Evolutionary conservation across 2,329 filamentous ascomycete genomes (phyloP), one percentile per base, ranked within the genome.

Genomic region (Ceratocystis diversiconidia): DNA sequence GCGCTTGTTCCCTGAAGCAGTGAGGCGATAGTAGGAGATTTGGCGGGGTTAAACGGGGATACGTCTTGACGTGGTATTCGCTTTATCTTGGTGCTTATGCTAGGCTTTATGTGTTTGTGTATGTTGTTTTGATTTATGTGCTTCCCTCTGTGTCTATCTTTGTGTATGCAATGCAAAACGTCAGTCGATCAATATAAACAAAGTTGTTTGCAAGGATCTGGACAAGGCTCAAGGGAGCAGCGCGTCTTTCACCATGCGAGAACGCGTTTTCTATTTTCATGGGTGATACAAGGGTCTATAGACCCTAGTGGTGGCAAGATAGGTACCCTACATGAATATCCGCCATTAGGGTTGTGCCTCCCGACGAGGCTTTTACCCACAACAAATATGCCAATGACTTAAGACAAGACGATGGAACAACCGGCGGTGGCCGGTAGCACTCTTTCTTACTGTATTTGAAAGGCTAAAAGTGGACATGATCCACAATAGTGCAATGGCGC

Each of bases 401-500:
- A 52, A 52, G 48, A 48, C n/a, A 48, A 3, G 22, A 52, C 19
- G 7, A 25, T 25, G 19, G 48, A 28, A 32, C 19, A 59, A 36
- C 25, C 8, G 3, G 55, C 52, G 12, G 4, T 7, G 25, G 28
- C 17, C 25, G 15, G 52, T 25, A 17, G n/a, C 5, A 48, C 60
- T 60, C 41, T 36, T 41, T 15, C 36, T 41, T 15, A 41, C n/a
- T 57, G 12, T 28, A n/a, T 59, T n/a, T n/a, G 19, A n/a, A 30
- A 8, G 17, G 12, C 17, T 3, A 46, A 43, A 25, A 60, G 63
- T 61, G 63, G 50, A 32, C 19, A 6, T 43, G 52, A 64, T 61
- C 63, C 52, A 28, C 61, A 52, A 63, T 66, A 50, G 65, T 15
- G 36, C 61, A 52, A 66, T 66, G 50, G 65, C 65, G 65, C 61